Conservation (phyloP, 2,329 filamentous ascomycete species). For the Parastagonospora nodorum region DNA sequence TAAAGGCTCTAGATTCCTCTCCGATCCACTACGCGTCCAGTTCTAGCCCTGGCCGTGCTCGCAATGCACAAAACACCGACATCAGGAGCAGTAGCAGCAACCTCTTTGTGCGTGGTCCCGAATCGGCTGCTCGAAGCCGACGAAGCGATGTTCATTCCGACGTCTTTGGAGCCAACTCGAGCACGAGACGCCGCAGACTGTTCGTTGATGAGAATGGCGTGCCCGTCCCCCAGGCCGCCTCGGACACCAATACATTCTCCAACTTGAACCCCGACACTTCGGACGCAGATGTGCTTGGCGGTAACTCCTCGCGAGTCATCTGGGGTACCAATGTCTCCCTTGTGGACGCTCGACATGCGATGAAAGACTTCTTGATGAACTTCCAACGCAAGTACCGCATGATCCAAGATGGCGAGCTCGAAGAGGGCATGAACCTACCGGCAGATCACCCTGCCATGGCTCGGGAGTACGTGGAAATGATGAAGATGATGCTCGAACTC, state of each 20-base stretch:
- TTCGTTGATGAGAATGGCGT: constrained; percentile 70
- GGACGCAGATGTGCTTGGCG: constrained; percentile 86
- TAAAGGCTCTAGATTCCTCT: constrained; percentile 72
- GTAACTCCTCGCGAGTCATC: constrained; percentile 79
- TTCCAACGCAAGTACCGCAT: constrained; percentile 94
- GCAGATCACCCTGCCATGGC: constrained; percentile 72
- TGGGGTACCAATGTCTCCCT: constrained; percentile 99
- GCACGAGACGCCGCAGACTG: constrained; percentile 59
- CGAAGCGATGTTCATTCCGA: constrained; percentile 90
- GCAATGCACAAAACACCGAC: constrained; percentile 67
- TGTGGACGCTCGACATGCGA: constrained; percentile 81
- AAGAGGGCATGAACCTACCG: constrained; percentile 69
- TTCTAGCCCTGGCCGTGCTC: constrained; percentile 76
- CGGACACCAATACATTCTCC: constrained; percentile 67
- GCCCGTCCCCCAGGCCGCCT: constrained; percentile 56
- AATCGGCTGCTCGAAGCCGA: constrained; percentile 65
- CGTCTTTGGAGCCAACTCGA: constrained; percentile 53
- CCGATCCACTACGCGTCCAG: constrained; percentile 90
- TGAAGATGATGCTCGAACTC: constrained; percentile 89
- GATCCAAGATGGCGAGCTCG: constrained; percentile 82
- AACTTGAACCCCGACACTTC: constrained; percentile 82
- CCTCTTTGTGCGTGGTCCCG: constrained; percentile 74
- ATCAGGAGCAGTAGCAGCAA: constrained; percentile 83
- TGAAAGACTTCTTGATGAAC: constrained; percentile 91
- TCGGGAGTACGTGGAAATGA: constrained; percentile 81